phyloP scores from a whole-genome alignment of 495 filamentous ascomycete genomes.

The Neurospora discreta region DNA sequence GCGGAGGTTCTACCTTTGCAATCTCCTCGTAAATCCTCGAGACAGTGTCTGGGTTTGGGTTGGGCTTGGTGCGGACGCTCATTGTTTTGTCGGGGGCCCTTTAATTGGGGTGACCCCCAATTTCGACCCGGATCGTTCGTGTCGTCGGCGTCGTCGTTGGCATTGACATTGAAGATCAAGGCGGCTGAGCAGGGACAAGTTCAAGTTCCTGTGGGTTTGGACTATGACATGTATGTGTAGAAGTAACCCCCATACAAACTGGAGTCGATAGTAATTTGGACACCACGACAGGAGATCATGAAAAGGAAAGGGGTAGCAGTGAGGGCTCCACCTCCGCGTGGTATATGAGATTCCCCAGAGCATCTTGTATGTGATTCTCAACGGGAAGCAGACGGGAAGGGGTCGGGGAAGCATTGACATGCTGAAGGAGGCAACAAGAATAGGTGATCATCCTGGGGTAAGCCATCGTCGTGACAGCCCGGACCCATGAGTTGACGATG shows the following conservation, averaged over 20 bases:
- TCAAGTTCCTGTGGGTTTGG: neutral
- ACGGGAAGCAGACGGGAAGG: neutral
- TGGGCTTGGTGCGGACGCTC: neutral
- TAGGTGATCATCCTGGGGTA: neutral
- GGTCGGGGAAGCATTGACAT: neutral
- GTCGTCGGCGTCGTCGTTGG: neutral
- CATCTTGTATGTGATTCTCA: neutral
- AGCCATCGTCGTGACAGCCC: neutral
- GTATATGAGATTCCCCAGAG: neutral
- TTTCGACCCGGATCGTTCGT: neutral
- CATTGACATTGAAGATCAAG: neutral
- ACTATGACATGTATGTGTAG: neutral
- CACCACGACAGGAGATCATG: neutral
- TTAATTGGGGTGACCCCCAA: neutral
- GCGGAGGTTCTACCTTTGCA: constrained; percentile 34
- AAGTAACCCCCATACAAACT: neutral
- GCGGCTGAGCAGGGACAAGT: neutral
- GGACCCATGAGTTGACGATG: neutral
- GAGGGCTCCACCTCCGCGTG: neutral
- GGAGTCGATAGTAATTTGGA: neutral
- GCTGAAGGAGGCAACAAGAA: neutral
- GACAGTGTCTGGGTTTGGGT: constrained; percentile 4
- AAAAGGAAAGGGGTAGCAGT: neutral
- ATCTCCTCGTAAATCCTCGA: constrained; percentile 28
- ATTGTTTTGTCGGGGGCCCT: neutral